These are phyloP conservation scores for Diaporthe batatas DNA, from an alignment of 2,329 filamentous ascomycete species.

Conservation along the genomic window DNA sequence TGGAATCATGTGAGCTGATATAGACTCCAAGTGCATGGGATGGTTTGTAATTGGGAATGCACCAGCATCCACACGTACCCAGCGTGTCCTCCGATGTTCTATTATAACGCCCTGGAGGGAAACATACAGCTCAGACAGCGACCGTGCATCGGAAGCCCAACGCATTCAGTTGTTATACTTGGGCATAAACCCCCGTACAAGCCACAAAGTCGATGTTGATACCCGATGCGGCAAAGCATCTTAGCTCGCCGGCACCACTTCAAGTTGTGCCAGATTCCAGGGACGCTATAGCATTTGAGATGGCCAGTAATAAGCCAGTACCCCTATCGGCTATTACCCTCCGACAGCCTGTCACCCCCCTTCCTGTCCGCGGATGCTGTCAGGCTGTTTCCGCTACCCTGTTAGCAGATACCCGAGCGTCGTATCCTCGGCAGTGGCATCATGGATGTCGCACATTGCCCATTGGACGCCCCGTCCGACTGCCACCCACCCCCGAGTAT, in stretches of 20 bases:
- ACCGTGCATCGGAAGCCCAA: background rate
- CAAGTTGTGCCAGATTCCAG: constrained; percentile 52
- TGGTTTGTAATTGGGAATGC: constrained; percentile 57
- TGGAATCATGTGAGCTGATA: constrained; percentile 47
- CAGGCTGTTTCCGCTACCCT: background rate
- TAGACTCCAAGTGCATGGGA: constrained; percentile 57
- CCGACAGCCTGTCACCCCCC: background rate
- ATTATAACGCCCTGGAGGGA: constrained; percentile 54
- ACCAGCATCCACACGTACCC: constrained; percentile 60
- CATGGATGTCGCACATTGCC: background rate
- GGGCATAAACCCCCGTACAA: constrained; percentile 48
- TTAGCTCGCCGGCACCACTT: constrained; percentile 54
- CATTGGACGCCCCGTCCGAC: constrained; percentile 3
- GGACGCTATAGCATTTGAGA: constrained; percentile 60
- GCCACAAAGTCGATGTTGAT: constrained; percentile 52
- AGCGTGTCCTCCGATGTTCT: constrained; percentile 58
- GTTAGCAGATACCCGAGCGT: background rate
- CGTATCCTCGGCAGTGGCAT: background rate
- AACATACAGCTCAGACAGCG: constrained; percentile 20
- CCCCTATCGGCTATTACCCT: background rate
- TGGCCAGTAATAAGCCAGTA: constrained; percentile 45
- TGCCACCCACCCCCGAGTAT: background rate
- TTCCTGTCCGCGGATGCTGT: background rate
- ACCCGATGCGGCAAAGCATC: constrained; percentile 51
- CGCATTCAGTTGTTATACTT: constrained; percentile 34